Evolutionary conservation across 257 asterid genomes (phyloP), one percentile per base, ranked within the genome.

Genomic region (Datura wrightii): DNA sequence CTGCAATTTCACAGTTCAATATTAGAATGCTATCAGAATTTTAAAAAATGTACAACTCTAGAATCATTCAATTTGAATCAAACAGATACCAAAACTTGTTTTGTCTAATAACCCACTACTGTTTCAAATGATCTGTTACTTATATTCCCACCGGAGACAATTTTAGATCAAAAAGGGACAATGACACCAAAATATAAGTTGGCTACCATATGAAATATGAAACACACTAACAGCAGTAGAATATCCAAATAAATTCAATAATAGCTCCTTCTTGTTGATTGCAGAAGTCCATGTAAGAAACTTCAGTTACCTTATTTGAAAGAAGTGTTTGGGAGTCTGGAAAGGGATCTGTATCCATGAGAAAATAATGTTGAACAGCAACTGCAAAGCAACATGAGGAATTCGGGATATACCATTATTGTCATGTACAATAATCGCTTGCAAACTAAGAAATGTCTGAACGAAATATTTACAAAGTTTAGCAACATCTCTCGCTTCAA

Each of bases 291-390:
- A 15, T 9, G 39, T 6, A 18, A 8, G 79, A 67, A 65, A 52
- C n/a, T 62, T 36, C 52, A 44, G 83, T 74, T 91, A 93, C 99
- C 97, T 93, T 11, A 91, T 87, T 82, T 83, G 92, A 66, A 97
- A 97, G 88, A 93, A 95, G 89, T 83, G 85, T 31, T 31, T 84
- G 74, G 99, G 99, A 86, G 91, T 82, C 85, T 85, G 84, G 84
- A 91, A 93, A 82, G 99, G 94, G 79, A 92, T 91, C 85, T 79
- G 91, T 89, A 90, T 86, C 92, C 91, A 85, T 58, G 87, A 87
- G 52, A 91, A 90, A 84, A 93, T 85, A 52, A 91, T 59, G 63
- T 83, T 88, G 86, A 84, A 86, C 87, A 97, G 85, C 84, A 94
- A 89, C 19, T 87, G 88, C 10, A 88, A 83, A 67, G 93, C 92